Evolutionary conservation across 441 rosid genomes (phyloP), one percentile per base, ranked within the genome.

Genomic region (Pelargonium citronellum): DNA sequence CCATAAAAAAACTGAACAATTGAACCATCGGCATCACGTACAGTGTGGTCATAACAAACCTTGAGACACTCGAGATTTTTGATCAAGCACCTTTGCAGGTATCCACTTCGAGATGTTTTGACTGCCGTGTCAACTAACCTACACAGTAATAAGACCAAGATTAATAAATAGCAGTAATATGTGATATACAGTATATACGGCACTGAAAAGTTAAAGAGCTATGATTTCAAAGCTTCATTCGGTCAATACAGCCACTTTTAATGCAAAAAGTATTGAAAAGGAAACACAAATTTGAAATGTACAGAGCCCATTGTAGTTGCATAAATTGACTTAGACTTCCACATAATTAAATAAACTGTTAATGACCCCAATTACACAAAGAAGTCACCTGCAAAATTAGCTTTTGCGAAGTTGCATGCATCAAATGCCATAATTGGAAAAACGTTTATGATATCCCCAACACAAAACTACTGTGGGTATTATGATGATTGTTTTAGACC

Each of bases 81-180:
- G 76, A 95, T 89, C 49, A 95, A 85, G 81, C 99, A 95, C 79
- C 99, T 91, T 77, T 95, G 99, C 67, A 95, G 90, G 86, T 95
- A 92, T 34, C 99, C 99, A 88, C 99, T 92, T 63, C 99, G 95
- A 69, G 99, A 95, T 77, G 99, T 95, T 81, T 95, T 95, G 70
- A 95, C 99, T 22, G 99, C 98, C 46, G 99, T 95, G 79, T 95
- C 98, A 78, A 95, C 99, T 70, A 95, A 85, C 85, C 99, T 95
- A 78, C 61, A 71, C 64, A 73, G 64, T 71, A 71, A 27, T 27
- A 78, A 71, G 60, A 73, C 47, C 53, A 67, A 62, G 67, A 74
- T 85, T 72, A 67, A 15, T 2, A 16, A n/a, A 16, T 5, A 16
- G 17, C 58, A 27, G 30, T 27, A 27, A 27, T 27, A 27, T 27